A percentile compares a stretch with the other conserved stretches of the same genome.
phyloP scores from a whole-genome alignment of 2,329 filamentous ascomycete species.

The Esteya vermicola region DNA sequence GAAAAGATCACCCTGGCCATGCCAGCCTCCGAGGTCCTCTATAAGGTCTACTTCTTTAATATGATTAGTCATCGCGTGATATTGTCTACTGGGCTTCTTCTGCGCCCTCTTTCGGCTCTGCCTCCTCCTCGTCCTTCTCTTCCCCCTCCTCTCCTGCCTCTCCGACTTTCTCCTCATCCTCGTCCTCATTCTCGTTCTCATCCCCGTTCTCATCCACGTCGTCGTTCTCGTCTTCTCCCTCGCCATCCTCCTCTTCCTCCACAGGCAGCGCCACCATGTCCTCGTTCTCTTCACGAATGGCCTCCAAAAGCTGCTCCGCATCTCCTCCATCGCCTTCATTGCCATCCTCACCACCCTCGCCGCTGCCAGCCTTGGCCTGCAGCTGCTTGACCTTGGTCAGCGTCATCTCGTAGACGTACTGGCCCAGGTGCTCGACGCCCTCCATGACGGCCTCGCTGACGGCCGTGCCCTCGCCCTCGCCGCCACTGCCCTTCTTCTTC shows the following conservation, averaged over 20 bases:
- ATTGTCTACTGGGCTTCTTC: too few species aligned
- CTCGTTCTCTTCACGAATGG: not conserved
- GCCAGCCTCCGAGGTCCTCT: too few species aligned
- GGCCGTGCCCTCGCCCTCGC: conserved; percentile 45
- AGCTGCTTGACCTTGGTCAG: conserved; percentile 41
- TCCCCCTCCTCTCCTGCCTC: not conserved
- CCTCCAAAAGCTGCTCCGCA: not conserved
- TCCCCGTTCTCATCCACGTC: not conserved
- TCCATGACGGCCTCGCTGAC: conserved; percentile 62
- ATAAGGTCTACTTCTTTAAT: too few species aligned
- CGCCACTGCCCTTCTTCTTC: conserved; percentile 29
- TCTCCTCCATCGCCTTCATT: too few species aligned
- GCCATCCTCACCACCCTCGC: too few species aligned
- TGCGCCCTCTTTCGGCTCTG: too few species aligned
- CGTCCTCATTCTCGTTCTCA: not conserved
- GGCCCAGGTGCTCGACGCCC: conserved; percentile 81
- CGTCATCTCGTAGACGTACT: conserved; percentile 97
- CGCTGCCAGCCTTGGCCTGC: conserved; percentile 18
- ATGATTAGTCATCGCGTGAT: too few species aligned
- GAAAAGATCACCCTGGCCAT: too few species aligned
- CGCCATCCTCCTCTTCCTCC: not conserved
- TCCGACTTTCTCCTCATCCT: not conserved
- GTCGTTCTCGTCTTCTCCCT: not conserved
- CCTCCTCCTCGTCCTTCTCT: not conserved
- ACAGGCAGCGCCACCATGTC: conserved; percentile 1